Evolutionary conservation across 1,139 yeast species (phyloP).

Genomic region (Geotrichum australiense): DNA sequence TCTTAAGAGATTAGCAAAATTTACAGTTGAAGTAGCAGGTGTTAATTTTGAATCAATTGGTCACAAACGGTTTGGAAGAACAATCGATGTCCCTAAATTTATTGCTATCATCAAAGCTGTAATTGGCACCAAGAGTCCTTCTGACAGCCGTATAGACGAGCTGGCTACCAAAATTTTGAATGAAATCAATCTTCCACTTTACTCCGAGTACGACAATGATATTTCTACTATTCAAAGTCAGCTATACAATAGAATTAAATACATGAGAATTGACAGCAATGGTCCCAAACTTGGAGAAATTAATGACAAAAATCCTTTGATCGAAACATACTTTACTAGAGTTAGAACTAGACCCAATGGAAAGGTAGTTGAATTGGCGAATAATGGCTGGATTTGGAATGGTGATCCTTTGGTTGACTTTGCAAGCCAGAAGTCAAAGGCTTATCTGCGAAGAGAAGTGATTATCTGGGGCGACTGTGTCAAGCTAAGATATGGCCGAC

Average conservation of each 20-base stretch:
- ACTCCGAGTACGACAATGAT: slow-evolving; percentile 73
- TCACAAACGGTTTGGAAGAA: slow-evolving; percentile 47
- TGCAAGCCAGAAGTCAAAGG: slow-evolving; percentile 72
- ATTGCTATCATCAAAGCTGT: slow-evolving; percentile 35
- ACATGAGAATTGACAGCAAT: slow-evolving; percentile 63
- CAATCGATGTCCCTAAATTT: slow-evolving; percentile 45
- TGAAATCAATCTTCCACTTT: slow-evolving; percentile 67
- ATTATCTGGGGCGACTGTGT: slow-evolving; percentile 98
- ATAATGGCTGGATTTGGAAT: slow-evolving; percentile 99
- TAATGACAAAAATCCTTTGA: slow-evolving; percentile 51
- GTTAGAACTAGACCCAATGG: slow-evolving; percentile 47
- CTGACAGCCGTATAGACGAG: slow-evolving; percentile 28
- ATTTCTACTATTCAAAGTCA: slow-evolving; percentile 56
- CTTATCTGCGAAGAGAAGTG: slow-evolving; percentile 84
- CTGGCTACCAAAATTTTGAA: slow-evolving; percentile 50
- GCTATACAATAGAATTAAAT: slow-evolving; percentile 65
- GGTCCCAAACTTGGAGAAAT: slow-evolving; percentile 74
- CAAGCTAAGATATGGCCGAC: slow-evolving; percentile 74
- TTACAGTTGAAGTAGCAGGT: slow-evolving; percentile 42
- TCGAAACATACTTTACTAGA: slow-evolving; percentile 84
- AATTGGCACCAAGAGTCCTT: slow-evolving; percentile 28
- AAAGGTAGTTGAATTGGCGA: slow-evolving; percentile 58
- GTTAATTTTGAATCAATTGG: slow-evolving; percentile 36
- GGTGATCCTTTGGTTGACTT: slow-evolving; percentile 91
- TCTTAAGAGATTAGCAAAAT: slow-evolving; percentile 45